A percentile compares a stretch with the other conserved stretches of the same genome.
These are phyloP conservation scores for Prototheca wickerhamii DNA, from an alignment of 163 green algal species.

Conservation along the genomic window DNA sequence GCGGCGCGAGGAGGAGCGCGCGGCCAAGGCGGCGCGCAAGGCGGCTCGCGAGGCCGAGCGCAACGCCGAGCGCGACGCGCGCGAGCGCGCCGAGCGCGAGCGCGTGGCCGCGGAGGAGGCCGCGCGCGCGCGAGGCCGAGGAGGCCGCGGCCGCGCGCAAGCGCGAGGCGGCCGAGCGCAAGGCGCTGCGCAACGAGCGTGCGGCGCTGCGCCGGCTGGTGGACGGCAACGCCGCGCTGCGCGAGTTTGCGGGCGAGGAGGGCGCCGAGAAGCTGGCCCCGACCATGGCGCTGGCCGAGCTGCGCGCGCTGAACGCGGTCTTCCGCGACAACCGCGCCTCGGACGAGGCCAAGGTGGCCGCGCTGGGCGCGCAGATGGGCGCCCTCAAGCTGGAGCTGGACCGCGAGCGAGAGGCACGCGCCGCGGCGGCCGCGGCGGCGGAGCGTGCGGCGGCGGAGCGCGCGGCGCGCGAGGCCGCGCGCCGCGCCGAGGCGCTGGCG, in stretches of 20 bases:
- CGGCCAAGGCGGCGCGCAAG: not conserved
- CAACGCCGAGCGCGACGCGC: no score
- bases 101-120: conserved; percentile 17
- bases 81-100: no score
- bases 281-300: conserved; percentile 36
- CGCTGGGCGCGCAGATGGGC: conserved; percentile 34
- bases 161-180: conserved; percentile 44
- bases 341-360: conserved; percentile 13
- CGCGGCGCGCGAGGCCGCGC: conserved; percentile 35
- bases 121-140: conserved; percentile 23
- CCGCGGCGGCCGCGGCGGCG: conserved; percentile 21
- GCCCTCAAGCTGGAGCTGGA: conserved; percentile 6
- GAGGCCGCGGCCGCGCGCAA: conserved; percentile 38
- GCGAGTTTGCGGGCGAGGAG: conserved; percentile 31
- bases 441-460: conserved; percentile 36
- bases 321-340: conserved; percentile 13
- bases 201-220: conserved; percentile 29
- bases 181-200: conserved; percentile 53
- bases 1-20: conserved; percentile 32
- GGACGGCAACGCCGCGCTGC: not conserved
- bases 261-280: conserved; percentile 59
- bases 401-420: conserved; percentile 10
- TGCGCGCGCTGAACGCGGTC: conserved; percentile 36
- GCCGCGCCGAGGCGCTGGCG: conserved; percentile 4
- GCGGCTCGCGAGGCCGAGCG: conserved; percentile 4